Base-by-base conservation (phyloP, 108 stramenopile species). In the Cyclotella baltica region DNA sequence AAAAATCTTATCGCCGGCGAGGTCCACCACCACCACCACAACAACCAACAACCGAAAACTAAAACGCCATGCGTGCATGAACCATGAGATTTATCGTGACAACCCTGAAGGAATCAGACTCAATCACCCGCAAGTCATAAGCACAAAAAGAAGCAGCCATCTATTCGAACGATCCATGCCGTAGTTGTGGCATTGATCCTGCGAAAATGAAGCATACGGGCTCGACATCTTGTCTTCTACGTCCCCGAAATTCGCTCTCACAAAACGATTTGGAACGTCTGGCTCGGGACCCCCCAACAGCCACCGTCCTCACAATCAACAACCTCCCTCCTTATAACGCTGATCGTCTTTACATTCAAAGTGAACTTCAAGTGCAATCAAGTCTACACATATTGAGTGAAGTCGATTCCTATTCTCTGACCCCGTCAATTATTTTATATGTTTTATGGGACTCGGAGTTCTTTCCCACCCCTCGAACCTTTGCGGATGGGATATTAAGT, bases 301-400 rank as follows among this genome's bases (percentile, higher is more conserved):
- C 78, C 19, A 83, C 83, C 13, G 73, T 83, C 30, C 67, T 83
- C 33, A 83, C 77, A 2, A 29, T 70, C 37, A 67, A 40, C 36
- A 47, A 53, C n/a, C 68, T 79, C 36, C 58, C 78, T 25, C 20
- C 82, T 30, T 77, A 67, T 40, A 36, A 72, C 62, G 65, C 77
- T 46, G 91, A 92, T 50, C 80, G 91, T 13, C 85, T 80, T 62
- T 92, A 90, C 59, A 81, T 88, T 62, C 64, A 87, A 18, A 86
- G 85, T 36, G 88, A 92, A 74, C 68, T 92, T 16, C 65, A 84
- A 27, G 69, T 75, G 20, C 76, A 89, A 67, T 38, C 63, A 18
- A 22, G 20, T 2, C 15, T 64, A 13, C 63, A 64, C 25, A 27
- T 43, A 13, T 27, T 64, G 38, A 40, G 23, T 18, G 40, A 64